Base-by-base conservation (phyloP, 495 filamentous ascomycete species). In the Jackrogersella multiformis region DNA sequence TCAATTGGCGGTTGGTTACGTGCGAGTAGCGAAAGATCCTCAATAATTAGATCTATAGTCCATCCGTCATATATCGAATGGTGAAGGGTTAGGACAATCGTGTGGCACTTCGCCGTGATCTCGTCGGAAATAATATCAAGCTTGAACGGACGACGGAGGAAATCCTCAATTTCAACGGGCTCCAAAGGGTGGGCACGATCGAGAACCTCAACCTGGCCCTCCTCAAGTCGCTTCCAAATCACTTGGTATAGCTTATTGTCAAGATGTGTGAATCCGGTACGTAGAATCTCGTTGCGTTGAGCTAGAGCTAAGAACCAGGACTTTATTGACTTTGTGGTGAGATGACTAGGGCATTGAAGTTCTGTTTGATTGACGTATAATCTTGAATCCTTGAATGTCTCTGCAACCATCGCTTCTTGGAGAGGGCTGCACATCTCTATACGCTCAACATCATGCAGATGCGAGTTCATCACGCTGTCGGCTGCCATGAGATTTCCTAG, bases 21-120 rank as follows among this genome's bases (percentile, higher is more conserved):
- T 52, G 81, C 71, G 3, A 87, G 67, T 5, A 59, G 64, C 28
- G 80, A 72, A 1, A 96, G 79, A 69, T 94, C 90, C 2, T 80
- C 77, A 18, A 92, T 69, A 0, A 95, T 73, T 30, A 92, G 74
- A 54, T 94, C 91, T 70, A 91, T 82, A 4, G 90, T 91, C 92
- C 92, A 96, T 5, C 91, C 92, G 69, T 96, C 92, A 67, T 95
- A 95, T 0, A 94, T 71, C 0, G 89, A 86, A 76, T 96, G 92
- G 63, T 94, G 89, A 26, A 96, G 23, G 2, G 67, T 73, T 5
- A 73, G 16, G 2, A 68, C 16, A 10, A 71, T 45, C 1, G 51
- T 60, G 16, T 54, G 77, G 20, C 54, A 70, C 58, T n/a, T 64
- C 15, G 45, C 72, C 2, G 20, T 26, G 2, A 48, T 0, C 7